Evolutionary conservation across 257 asterid species (phyloP).

Genomic region (Forsythia suspensa): DNA sequence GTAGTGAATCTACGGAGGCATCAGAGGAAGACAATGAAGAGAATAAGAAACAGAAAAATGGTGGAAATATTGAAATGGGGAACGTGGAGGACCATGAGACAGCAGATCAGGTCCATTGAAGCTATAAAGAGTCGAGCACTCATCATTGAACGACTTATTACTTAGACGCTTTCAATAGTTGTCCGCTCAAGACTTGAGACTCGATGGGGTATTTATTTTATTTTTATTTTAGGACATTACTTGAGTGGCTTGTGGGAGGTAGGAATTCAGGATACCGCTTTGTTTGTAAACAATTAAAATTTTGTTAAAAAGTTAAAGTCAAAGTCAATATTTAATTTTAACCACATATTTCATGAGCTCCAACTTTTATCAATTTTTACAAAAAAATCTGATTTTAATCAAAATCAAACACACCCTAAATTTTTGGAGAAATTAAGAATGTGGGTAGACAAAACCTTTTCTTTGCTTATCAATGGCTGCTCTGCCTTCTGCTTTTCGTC

Average conservation of each 20-base stretch:
- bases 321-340: no score
- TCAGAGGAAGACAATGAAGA: conserved; percentile 34
- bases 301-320: no score
- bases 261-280: no score
- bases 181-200: background rate
- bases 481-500: background rate
- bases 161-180: background rate
- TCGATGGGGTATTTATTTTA: background rate
- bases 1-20: conserved; percentile 24
- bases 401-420: no score
- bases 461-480: background rate
- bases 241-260: no score
- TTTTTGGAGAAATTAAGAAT: conserved; percentile 35
- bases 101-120: conserved; percentile 32
- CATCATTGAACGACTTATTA: background rate
- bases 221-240: background rate
- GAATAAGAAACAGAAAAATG: conserved; percentile 13
- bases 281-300: no score
- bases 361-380: no score
- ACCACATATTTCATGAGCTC: no score
- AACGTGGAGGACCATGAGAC: conserved; percentile 17
- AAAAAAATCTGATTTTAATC: no score
- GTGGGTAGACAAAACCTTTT: background rate
- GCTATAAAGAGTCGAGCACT: background rate
- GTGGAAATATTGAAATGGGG: conserved; percentile 21